Base-by-base conservation (phyloP, 495 filamentous ascomycete genomes). In the Talaromyces thailandensis region DNA sequence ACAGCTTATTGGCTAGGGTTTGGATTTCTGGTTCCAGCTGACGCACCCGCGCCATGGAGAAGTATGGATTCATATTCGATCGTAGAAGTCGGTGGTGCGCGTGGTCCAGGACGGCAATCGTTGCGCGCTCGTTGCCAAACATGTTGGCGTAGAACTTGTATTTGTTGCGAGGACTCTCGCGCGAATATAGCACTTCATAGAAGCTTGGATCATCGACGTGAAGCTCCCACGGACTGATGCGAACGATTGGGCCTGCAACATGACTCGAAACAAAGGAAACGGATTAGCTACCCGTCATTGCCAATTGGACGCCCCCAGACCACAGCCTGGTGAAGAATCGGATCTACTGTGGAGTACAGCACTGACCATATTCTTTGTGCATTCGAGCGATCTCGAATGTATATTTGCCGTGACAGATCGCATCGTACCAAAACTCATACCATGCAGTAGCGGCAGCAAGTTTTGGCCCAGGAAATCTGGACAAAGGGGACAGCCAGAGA, bases 161-260 rank as follows among this genome's bases (percentile, higher is more conserved):
- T 40, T 74, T 74, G 18, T 75, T 69, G 9, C 73, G 70, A 7
- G 65, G 63, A 4, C 56, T 52, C 45, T 56, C 60, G 0, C 63
- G 62, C 21, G 73, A 64, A 18, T 73, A 76, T 3, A 77, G 70
- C n/a, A 72, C 69, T 7, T 73, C 70, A 56, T 75, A 76, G 35
- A 70, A 76, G 21, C 58, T 60, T 0, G 71, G 63, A 26, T 77
- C 76, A 25, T 72, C 72, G 61, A 76, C 67, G 56, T 80, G 78
- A 3, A 86, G 61, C 64, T 85, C 81, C 12, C 71, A 51, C 0
- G 83, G 83, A 37, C 69, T 78, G 50, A 85, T 73, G 4, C 83
- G 76, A 18, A 84, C 67, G 52, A 84, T 80, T 2, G 82, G 80
- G 0, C 81, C 81, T 82, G 35, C 26, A 40, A 45, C 26, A 40